A percentile compares a stretch with the other conserved stretches of the same genome.
These are phyloP conservation scores for Zygnema circumcarinatum DNA, from an alignment of 139 green algal species.

Conservation along the genomic window DNA sequence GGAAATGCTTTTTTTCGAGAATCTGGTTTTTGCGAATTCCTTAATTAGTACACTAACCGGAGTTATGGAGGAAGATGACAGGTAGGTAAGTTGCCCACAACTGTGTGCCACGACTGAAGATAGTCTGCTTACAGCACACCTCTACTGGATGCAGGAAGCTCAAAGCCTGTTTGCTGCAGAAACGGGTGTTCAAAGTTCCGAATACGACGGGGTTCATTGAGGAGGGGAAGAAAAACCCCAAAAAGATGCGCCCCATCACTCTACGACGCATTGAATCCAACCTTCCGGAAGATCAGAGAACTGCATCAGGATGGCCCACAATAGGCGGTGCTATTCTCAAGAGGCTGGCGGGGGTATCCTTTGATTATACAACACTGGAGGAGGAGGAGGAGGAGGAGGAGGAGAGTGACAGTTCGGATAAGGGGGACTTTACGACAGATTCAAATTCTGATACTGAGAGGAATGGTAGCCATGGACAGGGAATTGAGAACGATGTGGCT, in stretches of 20 bases:
- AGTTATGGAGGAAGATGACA: too few relatives aligned
- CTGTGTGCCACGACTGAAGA: too few relatives aligned
- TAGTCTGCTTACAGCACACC: too few relatives aligned
- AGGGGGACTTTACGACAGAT: not conserved
- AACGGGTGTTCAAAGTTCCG: constrained; percentile 35
- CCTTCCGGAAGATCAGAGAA: constrained; percentile 11
- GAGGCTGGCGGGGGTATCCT: constrained; percentile 25
- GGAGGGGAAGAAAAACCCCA: constrained; percentile 39
- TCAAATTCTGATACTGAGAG: too few relatives aligned
- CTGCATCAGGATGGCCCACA: constrained; percentile 40
- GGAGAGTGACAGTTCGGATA: not conserved
- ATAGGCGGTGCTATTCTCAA: constrained; percentile 26
- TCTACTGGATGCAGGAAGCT: constrained; percentile 30
- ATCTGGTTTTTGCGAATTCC: too few relatives aligned
- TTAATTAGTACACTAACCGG: too few relatives aligned
- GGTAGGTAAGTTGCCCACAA: too few relatives aligned
- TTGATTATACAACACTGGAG: not conserved
- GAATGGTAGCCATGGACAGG: too few relatives aligned
- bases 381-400: constrained; percentile 17
- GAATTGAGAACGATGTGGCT: too few relatives aligned
- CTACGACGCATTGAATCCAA: not conserved
- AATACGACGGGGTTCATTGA: constrained; percentile 54
- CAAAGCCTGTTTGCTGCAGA: not conserved
- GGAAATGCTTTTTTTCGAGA: too few relatives aligned
- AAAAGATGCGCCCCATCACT: constrained; percentile 53